Evolutionary conservation across 1,139 yeast genomes (phyloP), one percentile per base, ranked within the genome.

Genomic region (Geotrichum histeridarum): DNA sequence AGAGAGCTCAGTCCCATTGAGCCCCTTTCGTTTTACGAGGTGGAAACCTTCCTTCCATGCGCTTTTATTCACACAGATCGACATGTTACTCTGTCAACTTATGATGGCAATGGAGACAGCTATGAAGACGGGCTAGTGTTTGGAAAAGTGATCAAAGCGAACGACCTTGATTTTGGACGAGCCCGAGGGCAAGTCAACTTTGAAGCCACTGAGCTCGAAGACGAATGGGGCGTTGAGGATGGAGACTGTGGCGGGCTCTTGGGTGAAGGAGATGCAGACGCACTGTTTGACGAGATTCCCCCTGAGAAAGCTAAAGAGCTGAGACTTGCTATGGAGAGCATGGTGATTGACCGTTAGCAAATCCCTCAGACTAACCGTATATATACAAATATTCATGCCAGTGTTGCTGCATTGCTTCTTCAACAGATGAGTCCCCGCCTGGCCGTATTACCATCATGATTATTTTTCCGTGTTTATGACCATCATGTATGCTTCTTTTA

Each of bases 21-120:
- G 50, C 83, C 85, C 0, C 67, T 83, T 42, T 76, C 85, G 0
- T 80, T 80, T 59, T 79, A 82, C 42, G 90, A 84, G 64, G 78
- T 84, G 54, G 88, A 84, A 60, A 80, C 89, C 0, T 79, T 85
- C 61, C 71, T 74, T 17, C 84, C 86, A 0, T 81, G 74, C 60
- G 71, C 78, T 35, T 77, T 77, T 51, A 64, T 80, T 42, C 76
- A 80, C 59, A 76, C 74, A 50, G 76, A 75, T 53, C 63, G 71
- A 30, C 66, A 68, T 1, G 57, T 71, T 32, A 50, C 54, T n/a
- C 53, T 66, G 51, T 59, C 64, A 61, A 64, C 54, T 61, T 70
- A 61, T 52, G 46, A 8, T 6, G 18, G 17, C 14, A 15, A 42
- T 27, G n/a, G 17, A n/a, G 38, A 49, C 35, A 51, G 51, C 11